phyloP scores from a whole-genome alignment of 108 stramenopile species.

The Skeletonema tropicum region DNA sequence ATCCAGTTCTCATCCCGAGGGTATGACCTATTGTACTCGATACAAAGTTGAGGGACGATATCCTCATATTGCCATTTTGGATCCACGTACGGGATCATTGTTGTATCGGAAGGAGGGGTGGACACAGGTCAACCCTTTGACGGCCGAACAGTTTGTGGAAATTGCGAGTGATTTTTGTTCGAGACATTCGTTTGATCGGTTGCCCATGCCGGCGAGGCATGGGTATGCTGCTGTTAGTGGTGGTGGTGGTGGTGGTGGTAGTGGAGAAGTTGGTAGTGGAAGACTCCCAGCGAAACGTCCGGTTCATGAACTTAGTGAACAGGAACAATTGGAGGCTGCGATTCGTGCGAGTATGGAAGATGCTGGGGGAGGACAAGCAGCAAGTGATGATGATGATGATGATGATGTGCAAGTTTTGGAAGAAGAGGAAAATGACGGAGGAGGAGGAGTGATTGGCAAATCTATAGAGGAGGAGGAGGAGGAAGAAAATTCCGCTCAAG shows the following conservation, averaged over 20 bases:
- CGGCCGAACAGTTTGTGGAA: constrained; percentile 82
- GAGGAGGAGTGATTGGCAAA: constrained; percentile 6
- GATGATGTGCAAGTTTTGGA: constrained; percentile 13
- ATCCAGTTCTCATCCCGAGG: constrained; percentile 70
- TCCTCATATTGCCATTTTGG: constrained; percentile 91
- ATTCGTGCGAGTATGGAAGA: constrained; percentile 82
- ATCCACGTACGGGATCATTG: constrained; percentile 89
- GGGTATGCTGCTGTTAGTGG: constrained; percentile 4
- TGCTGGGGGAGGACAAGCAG: not conserved
- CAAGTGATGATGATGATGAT: constrained; percentile 16
- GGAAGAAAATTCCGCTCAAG: constrained; percentile 33
- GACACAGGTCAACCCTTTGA: constrained; percentile 85
- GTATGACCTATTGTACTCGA: constrained; percentile 74
- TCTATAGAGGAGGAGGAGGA: not conserved
- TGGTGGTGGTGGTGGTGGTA: constrained; percentile 6
- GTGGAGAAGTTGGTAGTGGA: not conserved
- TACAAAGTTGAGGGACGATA: constrained; percentile 80
- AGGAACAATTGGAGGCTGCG: constrained; percentile 87
- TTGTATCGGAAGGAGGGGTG: constrained; percentile 91
- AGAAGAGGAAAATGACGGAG: constrained; percentile 18
- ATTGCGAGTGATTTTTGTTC: constrained; percentile 89
- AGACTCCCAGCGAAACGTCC: constrained; percentile 32
- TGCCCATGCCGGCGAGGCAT: constrained; percentile 65
- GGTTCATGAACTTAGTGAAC: constrained; percentile 72
- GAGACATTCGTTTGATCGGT: constrained; percentile 81